Percentiles rank a stretch among this genome's conserved stretches.
Conservation (phyloP, 371 early-diverging fungal species). For the Mucor piriformis region DNA sequence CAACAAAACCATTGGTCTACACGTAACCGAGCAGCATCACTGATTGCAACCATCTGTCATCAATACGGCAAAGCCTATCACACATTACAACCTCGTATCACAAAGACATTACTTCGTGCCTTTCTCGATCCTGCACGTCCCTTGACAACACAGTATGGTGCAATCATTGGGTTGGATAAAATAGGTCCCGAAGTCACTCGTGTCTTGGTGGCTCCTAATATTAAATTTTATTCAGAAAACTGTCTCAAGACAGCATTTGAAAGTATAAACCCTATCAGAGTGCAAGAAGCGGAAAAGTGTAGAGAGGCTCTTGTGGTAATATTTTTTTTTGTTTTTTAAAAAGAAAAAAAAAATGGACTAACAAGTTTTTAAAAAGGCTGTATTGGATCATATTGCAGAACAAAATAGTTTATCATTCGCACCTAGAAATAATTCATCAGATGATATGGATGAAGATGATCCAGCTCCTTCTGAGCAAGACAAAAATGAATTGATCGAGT, state of each 20-base stretch:
- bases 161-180: slow-evolving; percentile 77
- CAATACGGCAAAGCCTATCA: slow-evolving; percentile 81
- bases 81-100: slow-evolving; percentile 85
- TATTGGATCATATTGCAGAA: slow-evolving; percentile 25
- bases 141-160: slow-evolving; percentile 87
- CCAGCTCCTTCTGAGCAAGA: slow-evolving; percentile 14
- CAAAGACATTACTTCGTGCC: slow-evolving; percentile 86
- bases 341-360: not conserved
- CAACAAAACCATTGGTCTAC: slow-evolving; percentile 83
- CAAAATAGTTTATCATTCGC: slow-evolving; percentile 4
- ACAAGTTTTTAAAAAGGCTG: slow-evolving; percentile 2
- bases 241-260: slow-evolving; percentile 30
- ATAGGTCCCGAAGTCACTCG: slow-evolving; percentile 83
- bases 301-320: slow-evolving; percentile 45
- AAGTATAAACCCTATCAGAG: slow-evolving; percentile 25
- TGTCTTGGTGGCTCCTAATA: slow-evolving; percentile 78
- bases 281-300: slow-evolving; percentile 43
- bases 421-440: not conserved
- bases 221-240: slow-evolving; percentile 61
- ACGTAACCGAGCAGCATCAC: slow-evolving; percentile 75
- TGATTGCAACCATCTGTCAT: slow-evolving; percentile 73
- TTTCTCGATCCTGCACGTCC: slow-evolving; percentile 87
- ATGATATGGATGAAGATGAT: slow-evolving; percentile 27
- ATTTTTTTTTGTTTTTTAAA: not conserved
- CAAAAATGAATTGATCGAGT: slow-evolving; percentile 15